Conservation (phyloP, 1,139 yeast genomes). For the Debaryomycetaceae sp. region DNA sequence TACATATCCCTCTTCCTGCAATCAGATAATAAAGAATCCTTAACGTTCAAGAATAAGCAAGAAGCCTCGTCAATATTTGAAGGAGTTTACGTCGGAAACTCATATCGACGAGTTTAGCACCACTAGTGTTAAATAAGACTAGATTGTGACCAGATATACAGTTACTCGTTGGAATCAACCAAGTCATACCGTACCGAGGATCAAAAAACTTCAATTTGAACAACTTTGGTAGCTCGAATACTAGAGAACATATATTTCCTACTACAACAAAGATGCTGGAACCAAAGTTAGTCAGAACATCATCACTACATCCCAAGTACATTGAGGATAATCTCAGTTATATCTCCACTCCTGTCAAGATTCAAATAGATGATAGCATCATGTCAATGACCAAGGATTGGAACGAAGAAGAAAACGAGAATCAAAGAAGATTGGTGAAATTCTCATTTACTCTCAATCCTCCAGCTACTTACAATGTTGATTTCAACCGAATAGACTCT, state of each 20-base stretch:
- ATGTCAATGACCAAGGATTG: constrained; percentile 29
- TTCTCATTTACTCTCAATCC: constrained; percentile 25
- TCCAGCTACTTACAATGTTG: constrained; percentile 20
- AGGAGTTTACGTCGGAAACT: background rate
- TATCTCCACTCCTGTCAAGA: constrained; percentile 17
- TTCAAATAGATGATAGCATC: constrained; percentile 14
- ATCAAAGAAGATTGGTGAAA: constrained; percentile 34
- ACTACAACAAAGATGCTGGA: background rate
- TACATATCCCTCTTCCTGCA: too few species aligned
- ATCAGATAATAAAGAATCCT: too few species aligned
- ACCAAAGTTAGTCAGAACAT: constrained; percentile 12
- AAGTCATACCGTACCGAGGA: too few species aligned
- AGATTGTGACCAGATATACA: too few species aligned
- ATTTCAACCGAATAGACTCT: constrained; percentile 21
- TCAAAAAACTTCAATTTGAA: too few species aligned
- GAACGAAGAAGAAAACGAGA: constrained; percentile 26
- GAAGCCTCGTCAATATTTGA: background rate
- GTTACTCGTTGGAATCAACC: too few species aligned
- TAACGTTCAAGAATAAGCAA: too few species aligned
- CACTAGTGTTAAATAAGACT: background rate
- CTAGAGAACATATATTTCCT: too few species aligned
- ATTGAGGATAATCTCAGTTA: constrained; percentile 13
- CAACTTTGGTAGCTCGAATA: too few species aligned
- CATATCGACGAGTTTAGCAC: background rate
- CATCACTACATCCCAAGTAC: constrained; percentile 17